Percentiles rank a stretch among this genome's conserved stretches.
These are phyloP conservation scores for Yamadazyma atlantica DNA, from an alignment of 1,139 yeast species.

Conservation along the genomic window DNA sequence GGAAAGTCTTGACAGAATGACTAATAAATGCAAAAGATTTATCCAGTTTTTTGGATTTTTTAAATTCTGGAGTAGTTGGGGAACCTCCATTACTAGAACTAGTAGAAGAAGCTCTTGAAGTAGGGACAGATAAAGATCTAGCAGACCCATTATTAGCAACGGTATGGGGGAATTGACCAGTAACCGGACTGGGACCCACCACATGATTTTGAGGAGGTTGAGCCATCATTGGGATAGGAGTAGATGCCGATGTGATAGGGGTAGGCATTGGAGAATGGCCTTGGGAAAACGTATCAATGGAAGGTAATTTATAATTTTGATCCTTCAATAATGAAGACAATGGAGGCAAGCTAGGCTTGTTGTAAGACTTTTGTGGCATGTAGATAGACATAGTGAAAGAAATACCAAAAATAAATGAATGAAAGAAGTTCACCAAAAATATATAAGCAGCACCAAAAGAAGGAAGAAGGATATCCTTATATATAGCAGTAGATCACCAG, in stretches of 20 bases:
- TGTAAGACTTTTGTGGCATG: conserved; percentile 17
- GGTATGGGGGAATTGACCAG: not conserved
- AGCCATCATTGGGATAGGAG: conserved; percentile 3
- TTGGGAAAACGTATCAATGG: conserved; percentile 21
- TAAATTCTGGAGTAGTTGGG: conserved; percentile 13
- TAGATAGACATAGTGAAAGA: conserved; percentile 10
- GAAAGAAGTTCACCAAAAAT: no score
- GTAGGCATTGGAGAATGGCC: conserved; percentile 2
- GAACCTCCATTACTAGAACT: not conserved
- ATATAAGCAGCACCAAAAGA: no score
- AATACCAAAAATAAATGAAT: conserved; percentile 2
- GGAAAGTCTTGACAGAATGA: conserved; percentile 86
- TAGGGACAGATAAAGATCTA: conserved; percentile 6
- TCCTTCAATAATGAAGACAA: conserved; percentile 35
- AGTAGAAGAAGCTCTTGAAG: conserved; percentile 14
- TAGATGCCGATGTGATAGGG: conserved; percentile 13
- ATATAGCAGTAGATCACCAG: not conserved
- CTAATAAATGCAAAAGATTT: conserved; percentile 84
- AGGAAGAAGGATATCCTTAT: no score
- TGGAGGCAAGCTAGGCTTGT: conserved; percentile 39
- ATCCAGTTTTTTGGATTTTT: conserved; percentile 10
- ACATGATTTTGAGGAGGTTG: not conserved
- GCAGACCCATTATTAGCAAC: not conserved
- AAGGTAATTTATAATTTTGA: conserved; percentile 24
- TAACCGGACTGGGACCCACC: conserved; percentile 1